Evolutionary conservation across 176 grass and related monocot species (phyloP).

Genomic region (Juncus inflexus): DNA sequence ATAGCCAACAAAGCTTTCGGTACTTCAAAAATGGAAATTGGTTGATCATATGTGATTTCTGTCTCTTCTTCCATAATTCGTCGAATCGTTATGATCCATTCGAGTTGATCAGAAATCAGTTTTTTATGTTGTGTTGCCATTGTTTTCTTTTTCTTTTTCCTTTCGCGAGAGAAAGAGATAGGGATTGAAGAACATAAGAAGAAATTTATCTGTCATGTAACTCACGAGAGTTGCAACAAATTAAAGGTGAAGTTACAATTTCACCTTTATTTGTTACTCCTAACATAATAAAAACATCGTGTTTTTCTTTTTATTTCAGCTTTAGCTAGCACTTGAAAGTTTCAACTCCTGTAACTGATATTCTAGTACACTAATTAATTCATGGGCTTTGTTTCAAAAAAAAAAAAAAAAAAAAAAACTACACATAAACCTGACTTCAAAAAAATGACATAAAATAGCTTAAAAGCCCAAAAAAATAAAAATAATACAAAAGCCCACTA

Average conservation of each 20-base stretch:
- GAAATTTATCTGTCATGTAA: conserved; percentile 9
- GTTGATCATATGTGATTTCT: conserved; percentile 32
- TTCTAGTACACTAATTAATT: too few species aligned
- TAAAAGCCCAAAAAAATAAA: too few species aligned
- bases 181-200: not conserved
- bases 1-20: conserved; percentile 42
- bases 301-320: too few species aligned
- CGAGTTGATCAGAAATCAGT: conserved; percentile 45
- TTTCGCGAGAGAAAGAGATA: not conserved
- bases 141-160: not conserved
- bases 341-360: too few species aligned
- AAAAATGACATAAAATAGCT: too few species aligned
- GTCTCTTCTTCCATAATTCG: conserved; percentile 50
- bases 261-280: too few species aligned
- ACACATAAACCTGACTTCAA: too few species aligned
- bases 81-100: conserved; percentile 51
- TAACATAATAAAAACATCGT: too few species aligned
- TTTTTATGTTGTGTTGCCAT: conserved; percentile 21
- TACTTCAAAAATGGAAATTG: conserved; percentile 57
- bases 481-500: too few species aligned
- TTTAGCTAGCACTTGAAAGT: too few species aligned
- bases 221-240: conserved; percentile 6
- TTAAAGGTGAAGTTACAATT: not conserved
- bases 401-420: too few species aligned
- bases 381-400: too few species aligned